Conservation (phyloP, 768 basidiomycete genomes). For the Boletus rubescentipes region DNA sequence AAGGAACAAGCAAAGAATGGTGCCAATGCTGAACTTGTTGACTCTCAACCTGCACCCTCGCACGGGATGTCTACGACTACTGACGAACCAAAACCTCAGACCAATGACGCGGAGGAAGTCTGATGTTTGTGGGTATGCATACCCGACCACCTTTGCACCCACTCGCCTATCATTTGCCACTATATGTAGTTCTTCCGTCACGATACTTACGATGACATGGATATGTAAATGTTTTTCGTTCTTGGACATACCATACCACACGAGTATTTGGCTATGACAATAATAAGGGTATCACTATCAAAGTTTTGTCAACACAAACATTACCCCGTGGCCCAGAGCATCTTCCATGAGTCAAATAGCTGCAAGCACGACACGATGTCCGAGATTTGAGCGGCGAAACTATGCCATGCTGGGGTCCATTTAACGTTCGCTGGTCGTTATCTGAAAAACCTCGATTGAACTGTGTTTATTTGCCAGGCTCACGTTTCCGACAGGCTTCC, state of each 20-base stretch:
- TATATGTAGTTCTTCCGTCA: not conserved
- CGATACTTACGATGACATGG: not conserved
- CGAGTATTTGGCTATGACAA: no score
- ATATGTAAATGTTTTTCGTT: not conserved
- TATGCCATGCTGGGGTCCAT: no score
- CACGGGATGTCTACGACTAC: slow-evolving; percentile 15
- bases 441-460: not conserved
- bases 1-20: slow-evolving; percentile 20
- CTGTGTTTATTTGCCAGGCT: not conserved
- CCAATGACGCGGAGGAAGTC: not conserved
- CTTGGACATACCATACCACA: no score
- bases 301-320: no score
- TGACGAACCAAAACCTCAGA: not conserved
- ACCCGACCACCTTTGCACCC: not conserved
- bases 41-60: slow-evolving; percentile 24
- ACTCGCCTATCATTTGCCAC: not conserved
- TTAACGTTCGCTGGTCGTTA: not conserved
- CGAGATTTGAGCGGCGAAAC: no score
- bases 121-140: not conserved
- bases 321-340: no score
- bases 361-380: no score
- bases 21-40: slow-evolving; percentile 8
- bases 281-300: no score
- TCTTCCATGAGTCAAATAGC: no score
- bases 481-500: not conserved